A percentile compares a stretch with the other conserved stretches of the same genome.
phyloP scores from a whole-genome alignment of 2,329 filamentous ascomycete species.

The Rutstroemia sp. region DNA sequence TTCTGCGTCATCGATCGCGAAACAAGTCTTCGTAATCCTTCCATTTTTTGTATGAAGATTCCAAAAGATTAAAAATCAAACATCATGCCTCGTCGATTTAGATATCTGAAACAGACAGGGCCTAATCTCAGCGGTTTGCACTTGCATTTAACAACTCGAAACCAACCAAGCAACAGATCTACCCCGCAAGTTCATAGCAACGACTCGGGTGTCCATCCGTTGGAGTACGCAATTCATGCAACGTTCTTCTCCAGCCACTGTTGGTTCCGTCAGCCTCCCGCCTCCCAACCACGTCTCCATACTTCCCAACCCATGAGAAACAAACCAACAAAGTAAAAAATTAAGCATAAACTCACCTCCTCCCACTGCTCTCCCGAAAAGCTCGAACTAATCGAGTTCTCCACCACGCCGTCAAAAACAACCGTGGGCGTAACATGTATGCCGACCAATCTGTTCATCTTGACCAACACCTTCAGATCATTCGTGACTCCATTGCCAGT shows the following conservation, averaged over 20 bases:
- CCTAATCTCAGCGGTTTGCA: no score
- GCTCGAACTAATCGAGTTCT: constrained; percentile 67
- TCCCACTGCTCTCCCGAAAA: constrained; percentile 80
- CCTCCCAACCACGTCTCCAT: neutral
- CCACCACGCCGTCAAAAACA: constrained; percentile 78
- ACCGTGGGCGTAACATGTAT: constrained; percentile 91
- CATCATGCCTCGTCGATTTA: no score
- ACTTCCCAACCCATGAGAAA: neutral
- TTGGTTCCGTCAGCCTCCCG: neutral
- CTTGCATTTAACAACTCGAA: no score
- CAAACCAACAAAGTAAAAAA: neutral
- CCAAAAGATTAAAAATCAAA: no score
- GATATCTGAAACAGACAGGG: no score
- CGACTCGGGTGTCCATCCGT: no score
- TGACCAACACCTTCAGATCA: constrained; percentile 78
- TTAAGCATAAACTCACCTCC: constrained; percentile 33
- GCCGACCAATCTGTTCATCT: constrained; percentile 69
- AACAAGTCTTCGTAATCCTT: no score
- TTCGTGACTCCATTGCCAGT: constrained; percentile 73
- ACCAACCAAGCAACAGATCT: no score
- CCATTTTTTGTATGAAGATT: no score
- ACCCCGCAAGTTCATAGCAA: neutral
- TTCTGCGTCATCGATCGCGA: no score
- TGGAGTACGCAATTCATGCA: neutral
- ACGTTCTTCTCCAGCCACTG: constrained; percentile 6